Base-by-base conservation (phyloP, 2,329 filamentous ascomycete species). In the Arthroderma sp. region DNA sequence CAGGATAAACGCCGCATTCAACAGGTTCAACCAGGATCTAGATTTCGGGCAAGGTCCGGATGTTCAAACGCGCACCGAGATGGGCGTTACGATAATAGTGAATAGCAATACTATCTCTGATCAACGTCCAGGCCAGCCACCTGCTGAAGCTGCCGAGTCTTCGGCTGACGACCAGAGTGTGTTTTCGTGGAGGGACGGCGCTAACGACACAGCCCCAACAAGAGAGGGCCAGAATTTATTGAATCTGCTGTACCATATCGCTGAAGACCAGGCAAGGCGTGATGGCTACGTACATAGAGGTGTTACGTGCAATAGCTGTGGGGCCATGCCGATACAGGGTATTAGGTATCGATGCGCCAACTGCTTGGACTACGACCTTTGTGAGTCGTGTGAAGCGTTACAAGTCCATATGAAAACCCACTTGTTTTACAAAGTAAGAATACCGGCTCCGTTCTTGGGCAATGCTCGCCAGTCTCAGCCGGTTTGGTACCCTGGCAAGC, bases 331-430 rank as follows among this genome's bases (percentile, higher is more conserved):
- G 8, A 96, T 98, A 49, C 82, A 86, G 43, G 91, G 91, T 10
- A 83, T 94, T 49, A 78, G 91, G 46, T 98, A 94, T 68, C 83
- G 88, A 48, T 98, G 91, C 64, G 82, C 87, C 54, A 96, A 98
- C 66, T 98, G 91, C 60, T 79, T 85, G 52, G 89, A 98, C 64
- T 96, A 87, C 59, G 91, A 98, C 60, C 77, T 98, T 2, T 98
- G 91, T 68, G 87, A 95, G 59, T 81, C 81, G 5, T 98, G 91
- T 66, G 89, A 98, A 66, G 70, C 74, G 10, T 65, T 70, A 54
- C 63, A 69, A 47, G 77, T 84, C 4, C 89, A 94, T 59, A 79
- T 76, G 57, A 93, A 89, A 62, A 94, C 87, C 1, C 91, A 98
- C 63, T 77, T 96, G 38, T 96, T 98, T 65, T 94, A 93, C 72